phyloP scores from a whole-genome alignment of 495 filamentous ascomycete genomes.

The Aspergillus funiculosus region DNA sequence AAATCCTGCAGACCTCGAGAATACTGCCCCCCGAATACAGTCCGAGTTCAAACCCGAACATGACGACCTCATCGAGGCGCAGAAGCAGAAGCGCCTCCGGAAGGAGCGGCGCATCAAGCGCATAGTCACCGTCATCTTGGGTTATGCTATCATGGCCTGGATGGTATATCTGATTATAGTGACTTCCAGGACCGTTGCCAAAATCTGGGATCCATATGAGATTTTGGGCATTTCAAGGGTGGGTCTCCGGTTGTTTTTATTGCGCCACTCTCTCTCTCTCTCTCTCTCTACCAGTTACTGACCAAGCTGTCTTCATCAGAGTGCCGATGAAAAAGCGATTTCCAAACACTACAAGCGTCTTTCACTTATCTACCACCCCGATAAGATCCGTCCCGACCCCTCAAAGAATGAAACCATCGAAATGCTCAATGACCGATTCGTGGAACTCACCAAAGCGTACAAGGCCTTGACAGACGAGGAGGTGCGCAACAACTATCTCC shows the following conservation, averaged over 20 bases:
- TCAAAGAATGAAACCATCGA: conserved; percentile 86
- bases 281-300: too few species aligned
- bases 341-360: conserved; percentile 82
- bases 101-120: conserved; percentile 88
- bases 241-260: conserved; percentile 21
- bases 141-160: conserved; percentile 80
- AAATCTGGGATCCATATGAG: conserved; percentile 95
- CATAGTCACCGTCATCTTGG: conserved; percentile 63
- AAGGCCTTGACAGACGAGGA: conserved; percentile 97
- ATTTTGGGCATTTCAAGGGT: conserved; percentile 81
- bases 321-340: conserved; percentile 80
- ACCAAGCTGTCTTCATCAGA: conserved; percentile 41
- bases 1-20: conserved; percentile 52
- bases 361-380: conserved; percentile 82
- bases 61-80: conserved; percentile 74
- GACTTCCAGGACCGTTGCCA: conserved; percentile 63
- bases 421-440: conserved; percentile 76
- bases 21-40: conserved; percentile 60
- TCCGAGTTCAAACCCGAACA: conserved; percentile 77
- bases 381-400: conserved; percentile 78
- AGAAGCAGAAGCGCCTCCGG: conserved; percentile 83
- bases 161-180: conserved; percentile 89
- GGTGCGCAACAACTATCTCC: conserved; percentile 89
- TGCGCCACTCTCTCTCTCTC: background rate
- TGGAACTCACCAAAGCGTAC: conserved; percentile 94